Evolutionary conservation across 176 grass and related monocot genomes (phyloP).

Genomic region (Leersia perrieri): DNA sequence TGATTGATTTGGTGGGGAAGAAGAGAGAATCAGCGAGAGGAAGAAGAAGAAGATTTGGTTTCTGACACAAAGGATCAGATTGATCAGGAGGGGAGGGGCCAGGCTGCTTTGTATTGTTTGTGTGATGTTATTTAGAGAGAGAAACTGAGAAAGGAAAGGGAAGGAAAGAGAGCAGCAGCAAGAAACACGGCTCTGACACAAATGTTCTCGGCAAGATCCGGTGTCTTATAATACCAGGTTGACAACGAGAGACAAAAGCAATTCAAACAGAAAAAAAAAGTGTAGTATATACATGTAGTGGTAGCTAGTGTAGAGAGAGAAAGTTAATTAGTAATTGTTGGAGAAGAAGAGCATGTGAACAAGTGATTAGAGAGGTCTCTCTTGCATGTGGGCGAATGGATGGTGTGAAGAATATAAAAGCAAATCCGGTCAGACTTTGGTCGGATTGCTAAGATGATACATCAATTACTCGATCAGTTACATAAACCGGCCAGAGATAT

Average conservation of each 20-base stretch:
- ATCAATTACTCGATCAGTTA: not conserved
- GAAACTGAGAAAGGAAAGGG: not conserved
- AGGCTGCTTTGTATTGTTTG: too few species aligned
- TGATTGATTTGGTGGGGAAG: constrained; percentile 35
- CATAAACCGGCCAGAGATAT: not conserved
- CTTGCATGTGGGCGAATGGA: constrained; percentile 40
- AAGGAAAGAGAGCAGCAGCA: not conserved
- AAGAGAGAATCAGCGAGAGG: not conserved
- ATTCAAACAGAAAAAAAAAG: not conserved
- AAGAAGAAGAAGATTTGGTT: constrained; percentile 32
- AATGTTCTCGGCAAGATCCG: constrained; percentile 54
- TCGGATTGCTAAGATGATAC: constrained; percentile 24
- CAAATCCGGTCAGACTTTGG: constrained; percentile 34
- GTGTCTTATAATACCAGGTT: constrained; percentile 57
- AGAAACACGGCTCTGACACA: constrained; percentile 75
- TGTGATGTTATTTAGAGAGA: too few species aligned
- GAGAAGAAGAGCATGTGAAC: constrained; percentile 10
- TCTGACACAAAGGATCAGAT: constrained; percentile 54
- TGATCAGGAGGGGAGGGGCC: constrained; percentile 1
- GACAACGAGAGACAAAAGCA: constrained; percentile 54
- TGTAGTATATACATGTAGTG: too few species aligned
- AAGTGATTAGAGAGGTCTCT: too few species aligned
- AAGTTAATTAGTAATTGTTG: not conserved
- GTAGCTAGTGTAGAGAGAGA: not conserved
- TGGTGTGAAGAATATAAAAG: constrained; percentile 27